phyloP scores from a whole-genome alignment of 192 early-diverging fungal genomes.

The Coemansia sp. region DNA sequence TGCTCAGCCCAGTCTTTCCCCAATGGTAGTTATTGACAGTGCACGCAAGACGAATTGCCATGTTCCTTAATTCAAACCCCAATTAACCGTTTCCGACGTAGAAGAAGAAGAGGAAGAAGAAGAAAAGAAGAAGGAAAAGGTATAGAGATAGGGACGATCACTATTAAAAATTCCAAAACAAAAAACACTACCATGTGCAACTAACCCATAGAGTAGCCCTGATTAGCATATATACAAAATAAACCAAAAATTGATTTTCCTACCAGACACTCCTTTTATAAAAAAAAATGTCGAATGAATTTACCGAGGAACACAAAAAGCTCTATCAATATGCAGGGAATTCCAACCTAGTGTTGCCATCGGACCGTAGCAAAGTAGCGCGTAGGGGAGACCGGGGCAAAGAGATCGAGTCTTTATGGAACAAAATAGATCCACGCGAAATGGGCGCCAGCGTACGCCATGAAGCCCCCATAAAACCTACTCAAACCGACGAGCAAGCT shows the following conservation, averaged over 20 bases:
- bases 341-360: constrained; percentile 93
- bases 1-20: constrained; percentile 81
- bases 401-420: constrained; percentile 91
- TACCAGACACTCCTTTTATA: background rate
- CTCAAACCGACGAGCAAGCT: constrained; percentile 56
- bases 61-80: too few species aligned
- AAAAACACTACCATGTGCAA: background rate
- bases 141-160: too few species aligned
- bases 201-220: background rate
- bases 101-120: too few species aligned
- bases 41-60: constrained; percentile 60
- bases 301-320: constrained; percentile 53
- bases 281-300: constrained; percentile 36
- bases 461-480: constrained; percentile 62
- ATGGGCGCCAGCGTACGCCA: constrained; percentile 80
- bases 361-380: constrained; percentile 75
- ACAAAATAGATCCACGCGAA: constrained; percentile 75
- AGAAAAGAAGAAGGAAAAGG: too few species aligned
- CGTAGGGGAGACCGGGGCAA: constrained; percentile 91
- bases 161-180: too few species aligned
- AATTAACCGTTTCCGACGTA: too few species aligned
- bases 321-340: constrained; percentile 82
- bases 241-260: too few species aligned
- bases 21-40: constrained; percentile 92
- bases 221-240: background rate